Evolutionary conservation across 768 basidiomycete species (phyloP).

Genomic region (Vishniacozyma victoriae): DNA sequence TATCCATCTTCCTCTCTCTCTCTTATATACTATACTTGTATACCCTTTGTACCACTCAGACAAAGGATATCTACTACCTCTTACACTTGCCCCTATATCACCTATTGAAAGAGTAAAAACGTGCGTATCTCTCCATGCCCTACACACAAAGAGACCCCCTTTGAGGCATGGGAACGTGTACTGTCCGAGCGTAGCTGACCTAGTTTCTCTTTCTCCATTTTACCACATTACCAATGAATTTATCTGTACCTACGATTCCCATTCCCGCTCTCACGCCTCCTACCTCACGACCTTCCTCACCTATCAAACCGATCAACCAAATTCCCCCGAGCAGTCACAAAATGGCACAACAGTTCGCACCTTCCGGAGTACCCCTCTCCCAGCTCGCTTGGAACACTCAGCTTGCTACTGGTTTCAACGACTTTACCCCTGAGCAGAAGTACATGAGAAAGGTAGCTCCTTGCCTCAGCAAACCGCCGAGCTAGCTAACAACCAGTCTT

Average conservation of each 20-base stretch:
- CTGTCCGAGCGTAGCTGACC: too few relatives aligned
- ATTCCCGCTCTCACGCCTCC: not conserved
- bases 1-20: not conserved
- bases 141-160: not conserved
- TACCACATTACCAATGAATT: not conserved
- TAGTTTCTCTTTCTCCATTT: not conserved
- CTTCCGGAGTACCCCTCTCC: conserved; percentile 30
- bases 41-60: too few relatives aligned
- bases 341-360: conserved; percentile 11
- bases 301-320: not conserved
- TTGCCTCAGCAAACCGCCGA: conserved; percentile 3
- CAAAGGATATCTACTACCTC: not conserved
- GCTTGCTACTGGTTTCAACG: conserved; percentile 66
- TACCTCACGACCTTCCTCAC: not conserved
- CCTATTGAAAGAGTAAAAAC: not conserved
- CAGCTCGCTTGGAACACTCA: conserved; percentile 90
- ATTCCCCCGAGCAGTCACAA: conserved; percentile 1
- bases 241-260: not conserved
- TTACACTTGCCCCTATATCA: not conserved
- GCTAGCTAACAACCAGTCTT: conserved; percentile 56
- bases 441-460: conserved; percentile 75
- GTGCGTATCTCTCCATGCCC: not conserved
- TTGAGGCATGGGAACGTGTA: not conserved
- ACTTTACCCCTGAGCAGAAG: conserved; percentile 72
- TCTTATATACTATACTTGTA: not conserved